Base-by-base conservation (phyloP, 2,329 filamentous ascomycete species). In the Epichloe festucae region DNA sequence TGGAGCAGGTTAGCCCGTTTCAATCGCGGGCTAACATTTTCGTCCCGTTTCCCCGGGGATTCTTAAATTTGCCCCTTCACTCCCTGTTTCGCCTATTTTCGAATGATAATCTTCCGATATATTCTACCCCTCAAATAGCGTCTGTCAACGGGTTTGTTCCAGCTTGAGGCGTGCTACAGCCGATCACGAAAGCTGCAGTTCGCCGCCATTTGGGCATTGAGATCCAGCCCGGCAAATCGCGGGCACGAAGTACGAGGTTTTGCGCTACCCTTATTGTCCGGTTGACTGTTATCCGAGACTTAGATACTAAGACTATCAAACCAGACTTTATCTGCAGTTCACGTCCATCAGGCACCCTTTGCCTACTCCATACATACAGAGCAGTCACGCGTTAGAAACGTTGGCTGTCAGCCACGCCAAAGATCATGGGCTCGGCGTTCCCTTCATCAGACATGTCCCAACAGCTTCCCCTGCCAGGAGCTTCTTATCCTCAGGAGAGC, bases 361-460 rank as follows among this genome's bases (percentile, higher is more conserved):
- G 8, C 31, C 8, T 31, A 31, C 41, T 19, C 41, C 17, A 3
- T 43, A 14, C 41, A 17, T 21, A 43, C 41, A 21, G 19, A 43
- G 19, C 41, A 19, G 12, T 43, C 19, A 43, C 21, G 11, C n/a
- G 10, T 43, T 43, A 3, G 17, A 43, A 21, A 27, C 41, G 11
- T 27, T 12, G 38, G 41, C 19, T 12, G 5, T 14, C 41, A 12
- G 41, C 8, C 5, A 21, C 12, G 7, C 19, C 41, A 23, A 47
- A n/a, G 3, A 47, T n/a, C 46, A 67, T 67, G 65, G 65, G 64
- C 53, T 60, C 61, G 35, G 53, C 58, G 54, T 66, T 66, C 52
- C 60, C 59, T 39, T 53, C 63, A 49, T 19, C 51, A 36, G 60
- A 65, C 50, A 61, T 63, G 60, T 58, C 63, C 43, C 65, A 66